Evolutionary conservation across 1,284 basidiomycete species (phyloP).

Genomic region (Blastosporella zonata): DNA sequence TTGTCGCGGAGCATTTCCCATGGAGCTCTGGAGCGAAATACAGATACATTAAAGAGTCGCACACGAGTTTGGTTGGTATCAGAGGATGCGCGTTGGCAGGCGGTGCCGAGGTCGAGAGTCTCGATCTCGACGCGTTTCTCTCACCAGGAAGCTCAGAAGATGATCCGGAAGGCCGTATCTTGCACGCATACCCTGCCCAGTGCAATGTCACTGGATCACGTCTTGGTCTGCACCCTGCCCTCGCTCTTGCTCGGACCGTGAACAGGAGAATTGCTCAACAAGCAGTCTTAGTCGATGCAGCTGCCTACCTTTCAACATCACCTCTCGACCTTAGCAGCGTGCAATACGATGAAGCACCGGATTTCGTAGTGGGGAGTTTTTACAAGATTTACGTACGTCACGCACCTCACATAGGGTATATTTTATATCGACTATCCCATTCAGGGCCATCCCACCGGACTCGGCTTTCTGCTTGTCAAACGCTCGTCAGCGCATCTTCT

Average conservation of each 20-base stretch:
- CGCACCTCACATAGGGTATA: background rate
- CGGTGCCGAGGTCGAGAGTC: conserved; percentile 14
- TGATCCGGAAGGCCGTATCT: background rate
- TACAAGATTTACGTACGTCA: conserved; percentile 17
- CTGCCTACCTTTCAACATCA: conserved; percentile 18
- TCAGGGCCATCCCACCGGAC: conserved; percentile 17
- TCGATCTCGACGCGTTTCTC: conserved; percentile 14
- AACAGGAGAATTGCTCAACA: conserved; percentile 5
- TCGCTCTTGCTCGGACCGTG: background rate
- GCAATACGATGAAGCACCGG: conserved; percentile 13
- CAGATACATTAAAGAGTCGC: conserved; percentile 16
- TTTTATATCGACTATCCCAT: background rate
- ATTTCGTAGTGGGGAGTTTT: conserved; percentile 17
- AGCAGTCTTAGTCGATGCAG: conserved; percentile 15
- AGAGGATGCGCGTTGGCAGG: conserved; percentile 15
- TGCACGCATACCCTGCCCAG: conserved; percentile 19
- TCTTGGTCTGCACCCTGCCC: conserved; percentile 15
- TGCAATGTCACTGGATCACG: conserved; percentile 19
- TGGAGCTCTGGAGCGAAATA: conserved; percentile 11
- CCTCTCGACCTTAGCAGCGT: conserved; percentile 12
- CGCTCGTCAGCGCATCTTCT: conserved; percentile 16
- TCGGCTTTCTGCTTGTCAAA: conserved; percentile 19
- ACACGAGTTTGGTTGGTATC: conserved; percentile 18
- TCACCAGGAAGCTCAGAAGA: background rate
- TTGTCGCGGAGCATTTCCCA: conserved; percentile 15